A percentile compares a stretch with the other conserved stretches of the same genome.
These are phyloP conservation scores for Hypoxylon cercidicola DNA, from an alignment of 495 filamentous ascomycete species.

Conservation along the genomic window DNA sequence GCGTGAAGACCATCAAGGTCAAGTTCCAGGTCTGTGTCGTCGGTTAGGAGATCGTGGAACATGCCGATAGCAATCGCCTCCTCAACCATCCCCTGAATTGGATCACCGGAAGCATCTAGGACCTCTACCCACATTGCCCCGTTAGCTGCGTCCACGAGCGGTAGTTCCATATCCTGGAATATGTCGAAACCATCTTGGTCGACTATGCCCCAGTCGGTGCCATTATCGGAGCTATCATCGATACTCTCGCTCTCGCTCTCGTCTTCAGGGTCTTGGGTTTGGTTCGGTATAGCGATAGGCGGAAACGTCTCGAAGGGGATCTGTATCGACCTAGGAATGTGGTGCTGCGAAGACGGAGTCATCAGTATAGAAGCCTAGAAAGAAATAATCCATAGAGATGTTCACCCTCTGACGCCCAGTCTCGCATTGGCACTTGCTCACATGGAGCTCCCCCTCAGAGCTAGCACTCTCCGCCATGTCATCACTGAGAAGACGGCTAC, in stretches of 20 bases:
- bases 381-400: not conserved
- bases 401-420: slow-evolving; percentile 45
- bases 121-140: no score
- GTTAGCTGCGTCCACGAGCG: no score
- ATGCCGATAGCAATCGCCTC: no score
- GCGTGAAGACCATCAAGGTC: not conserved
- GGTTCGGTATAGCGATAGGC: slow-evolving; percentile 1
- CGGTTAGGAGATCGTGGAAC: not conserved
- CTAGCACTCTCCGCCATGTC: slow-evolving; percentile 32
- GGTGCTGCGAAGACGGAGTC: slow-evolving; percentile 30
- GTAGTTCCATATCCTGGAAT: no score
- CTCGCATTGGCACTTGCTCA: slow-evolving; percentile 38
- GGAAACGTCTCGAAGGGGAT: slow-evolving; percentile 37
- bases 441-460: slow-evolving; percentile 34
- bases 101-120: no score
- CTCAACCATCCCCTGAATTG: no score
- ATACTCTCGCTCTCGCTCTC: slow-evolving; percentile 17
- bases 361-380: slow-evolving; percentile 8
- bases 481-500: slow-evolving; percentile 12
- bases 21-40: not conserved
- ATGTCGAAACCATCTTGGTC: slow-evolving; percentile 14
- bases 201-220: slow-evolving; percentile 30
- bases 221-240: slow-evolving; percentile 17
- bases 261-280: slow-evolving; percentile 21
- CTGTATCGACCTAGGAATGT: slow-evolving; percentile 9